A percentile compares a stretch with the other conserved stretches of the same genome.
Conservation (phyloP, 1,139 yeast species). For the Geotrichum cucujoidarum region DNA sequence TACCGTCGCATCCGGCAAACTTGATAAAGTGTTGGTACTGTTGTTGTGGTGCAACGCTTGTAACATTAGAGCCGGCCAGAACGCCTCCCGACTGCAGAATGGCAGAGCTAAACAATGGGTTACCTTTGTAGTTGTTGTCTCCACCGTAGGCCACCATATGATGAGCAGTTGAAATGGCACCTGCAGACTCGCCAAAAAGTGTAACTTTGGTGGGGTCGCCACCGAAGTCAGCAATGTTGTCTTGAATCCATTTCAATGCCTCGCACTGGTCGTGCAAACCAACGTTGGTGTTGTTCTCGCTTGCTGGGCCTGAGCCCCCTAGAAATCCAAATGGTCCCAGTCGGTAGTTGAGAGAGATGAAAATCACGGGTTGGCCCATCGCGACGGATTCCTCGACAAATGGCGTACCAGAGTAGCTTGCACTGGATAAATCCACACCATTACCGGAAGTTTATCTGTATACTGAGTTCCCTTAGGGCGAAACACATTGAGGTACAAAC, state of each 20-base stretch:
- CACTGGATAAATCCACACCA: slow-evolving; percentile 30
- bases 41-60: slow-evolving; percentile 6
- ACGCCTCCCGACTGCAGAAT: slow-evolving; percentile 23
- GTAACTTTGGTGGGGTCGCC: slow-evolving; percentile 38
- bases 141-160: slow-evolving; percentile 31
- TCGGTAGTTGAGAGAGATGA: slow-evolving; percentile 28
- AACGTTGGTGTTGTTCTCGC: slow-evolving; percentile 29
- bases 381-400: slow-evolving; percentile 9
- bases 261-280: slow-evolving; percentile 37
- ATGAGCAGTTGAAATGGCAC: slow-evolving; percentile 34
- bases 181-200: slow-evolving; percentile 39
- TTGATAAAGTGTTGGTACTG: slow-evolving; percentile 15
- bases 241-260: slow-evolving; percentile 38
- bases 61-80: background rate
- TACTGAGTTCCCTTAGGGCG: slow-evolving; percentile 20
- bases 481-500: slow-evolving; percentile 24
- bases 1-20: slow-evolving; percentile 21
- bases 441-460: slow-evolving; percentile 28
- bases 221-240: slow-evolving; percentile 36
- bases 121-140: slow-evolving; percentile 22
- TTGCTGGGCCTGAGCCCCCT: slow-evolving; percentile 27
- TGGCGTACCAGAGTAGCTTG: slow-evolving; percentile 10
- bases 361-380: slow-evolving; percentile 19
- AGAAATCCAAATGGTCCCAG: slow-evolving; percentile 38
- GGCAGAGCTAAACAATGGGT: slow-evolving; percentile 31